Base-by-base conservation (phyloP, 176 grass and related monocot species). In the Paspalum vaginatum region DNA sequence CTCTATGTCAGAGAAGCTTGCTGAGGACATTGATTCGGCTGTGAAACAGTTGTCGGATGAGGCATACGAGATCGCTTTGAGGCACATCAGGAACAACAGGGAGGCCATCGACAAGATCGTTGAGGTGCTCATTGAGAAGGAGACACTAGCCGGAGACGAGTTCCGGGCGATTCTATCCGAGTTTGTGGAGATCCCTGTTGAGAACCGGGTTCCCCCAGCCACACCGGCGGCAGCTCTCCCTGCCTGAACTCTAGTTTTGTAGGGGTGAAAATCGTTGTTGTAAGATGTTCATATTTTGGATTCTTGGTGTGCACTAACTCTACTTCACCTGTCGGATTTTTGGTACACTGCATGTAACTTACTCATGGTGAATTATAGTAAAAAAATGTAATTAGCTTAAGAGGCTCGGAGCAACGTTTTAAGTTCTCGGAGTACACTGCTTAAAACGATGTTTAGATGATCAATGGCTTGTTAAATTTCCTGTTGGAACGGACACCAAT, bases 41-140 rank as follows among this genome's bases (percentile, higher is more conserved):
- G 85, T 98, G 49, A 98, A 98, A 87, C 79, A 51, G 75, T 57
- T 98, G 67, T 93, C 95, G 6, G 95, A 98, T 76, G 70, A 79
- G 46, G 95, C 95, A 17, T 94, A 98, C n/a, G 65, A 94, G 85
- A 87, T 94, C 0, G 80, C 95, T 13, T 41, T 94, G 80, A 41
- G 78, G 17, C 95, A 94, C 22, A 91, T 98, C 38, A 89, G 88
- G 65, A 90, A 72, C 59, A 94, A 98, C 78, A 91, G 95, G 52
- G 95, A 93, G 59, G 95, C 95, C 16, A 98, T 98, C 11, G 95
- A 98, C 83, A 94, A 94, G 87, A 92, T 98, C 26, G 95, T 98
- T 9, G 95, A 98, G 77, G 80, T 98, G 71, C 92, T 99, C 57
- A 46, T 95, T 24, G 96, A 99, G 91, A 95, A 99, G 85, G 96